Percentiles rank a stretch among this genome's conserved stretches.
Evolutionary conservation across 257 asterid species (phyloP).

Genomic region (Solanum chiquidenum): DNA sequence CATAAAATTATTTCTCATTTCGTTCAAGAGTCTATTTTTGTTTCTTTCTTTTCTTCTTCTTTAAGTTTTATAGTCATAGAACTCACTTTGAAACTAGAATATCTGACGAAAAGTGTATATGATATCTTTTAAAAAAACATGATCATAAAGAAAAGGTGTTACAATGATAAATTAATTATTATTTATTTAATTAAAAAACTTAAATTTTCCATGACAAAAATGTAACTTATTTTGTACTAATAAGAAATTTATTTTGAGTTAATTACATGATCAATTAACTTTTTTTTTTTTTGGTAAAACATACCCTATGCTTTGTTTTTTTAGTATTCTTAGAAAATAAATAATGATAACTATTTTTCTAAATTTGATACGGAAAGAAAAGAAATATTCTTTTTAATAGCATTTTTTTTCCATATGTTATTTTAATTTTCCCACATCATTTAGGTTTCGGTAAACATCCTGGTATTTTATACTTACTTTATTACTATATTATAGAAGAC

Average conservation of each 20-base stretch:
- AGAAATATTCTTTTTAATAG: too few species aligned
- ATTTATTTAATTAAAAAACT: too few species aligned
- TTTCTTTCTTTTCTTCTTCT: too few species aligned
- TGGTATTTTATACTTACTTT: too few species aligned
- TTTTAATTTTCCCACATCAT: neutral
- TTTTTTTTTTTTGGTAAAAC: neutral
- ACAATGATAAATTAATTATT: neutral
- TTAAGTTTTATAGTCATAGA: neutral
- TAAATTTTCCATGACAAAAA: neutral
- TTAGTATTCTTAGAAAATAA: neutral
- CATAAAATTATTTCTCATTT: neutral
- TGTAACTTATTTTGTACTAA: neutral
- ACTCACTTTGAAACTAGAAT: neutral
- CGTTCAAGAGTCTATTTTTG: neutral
- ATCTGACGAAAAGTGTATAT: neutral
- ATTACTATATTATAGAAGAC: neutral
- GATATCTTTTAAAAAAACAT: too few species aligned
- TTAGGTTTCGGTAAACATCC: neutral
- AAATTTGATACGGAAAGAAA: neutral
- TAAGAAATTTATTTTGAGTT: neutral
- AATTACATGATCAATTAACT: too few species aligned
- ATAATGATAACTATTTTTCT: neutral
- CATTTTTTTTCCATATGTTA: too few species aligned
- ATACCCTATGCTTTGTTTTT: neutral
- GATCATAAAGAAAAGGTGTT: neutral